phyloP scores from a whole-genome alignment of 805 yeast species.

The Maudiozyma turicensis region DNA sequence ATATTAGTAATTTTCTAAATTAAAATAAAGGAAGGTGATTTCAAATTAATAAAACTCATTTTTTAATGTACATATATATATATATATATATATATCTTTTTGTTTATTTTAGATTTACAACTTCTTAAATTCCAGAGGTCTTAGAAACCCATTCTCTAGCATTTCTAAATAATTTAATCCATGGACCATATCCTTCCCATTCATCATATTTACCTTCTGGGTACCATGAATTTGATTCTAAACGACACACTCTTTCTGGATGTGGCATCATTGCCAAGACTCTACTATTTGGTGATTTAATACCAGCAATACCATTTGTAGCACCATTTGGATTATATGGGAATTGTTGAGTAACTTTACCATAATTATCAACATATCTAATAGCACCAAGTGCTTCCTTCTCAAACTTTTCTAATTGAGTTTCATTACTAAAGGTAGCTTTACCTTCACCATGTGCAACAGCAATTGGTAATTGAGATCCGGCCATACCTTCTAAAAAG shows the following conservation, averaged over 20 bases:
- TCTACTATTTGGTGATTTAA: conserved; percentile 82
- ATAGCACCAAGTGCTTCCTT: conserved; percentile 50
- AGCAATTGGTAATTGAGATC: conserved; percentile 90
- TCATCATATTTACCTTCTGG: conserved; percentile 49
- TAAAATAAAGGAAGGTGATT: too few relatives aligned
- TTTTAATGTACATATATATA: background rate
- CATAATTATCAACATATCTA: conserved; percentile 86
- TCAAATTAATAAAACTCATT: too few relatives aligned
- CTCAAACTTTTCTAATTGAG: conserved; percentile 40
- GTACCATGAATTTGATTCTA: conserved; percentile 86
- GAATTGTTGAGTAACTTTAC: conserved; percentile 67
- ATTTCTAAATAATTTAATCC: conserved; percentile 86
- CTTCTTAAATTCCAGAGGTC: background rate
- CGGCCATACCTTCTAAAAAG: conserved; percentile 82
- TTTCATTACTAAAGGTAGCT: conserved; percentile 53
- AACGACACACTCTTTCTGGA: conserved; percentile 88
- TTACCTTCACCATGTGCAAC: conserved; percentile 99
- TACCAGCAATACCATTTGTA: conserved; percentile 86
- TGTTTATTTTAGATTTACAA: background rate
- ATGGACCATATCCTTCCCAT: conserved; percentile 87
- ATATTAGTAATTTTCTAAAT: too few relatives aligned
- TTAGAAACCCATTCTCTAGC: conserved; percentile 87
- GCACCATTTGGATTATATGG: conserved; percentile 98
- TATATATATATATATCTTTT: background rate
- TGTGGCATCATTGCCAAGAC: conserved; percentile 99